Conservation (phyloP, 805 yeast species). For the Diddensiella transvaalensis region DNA sequence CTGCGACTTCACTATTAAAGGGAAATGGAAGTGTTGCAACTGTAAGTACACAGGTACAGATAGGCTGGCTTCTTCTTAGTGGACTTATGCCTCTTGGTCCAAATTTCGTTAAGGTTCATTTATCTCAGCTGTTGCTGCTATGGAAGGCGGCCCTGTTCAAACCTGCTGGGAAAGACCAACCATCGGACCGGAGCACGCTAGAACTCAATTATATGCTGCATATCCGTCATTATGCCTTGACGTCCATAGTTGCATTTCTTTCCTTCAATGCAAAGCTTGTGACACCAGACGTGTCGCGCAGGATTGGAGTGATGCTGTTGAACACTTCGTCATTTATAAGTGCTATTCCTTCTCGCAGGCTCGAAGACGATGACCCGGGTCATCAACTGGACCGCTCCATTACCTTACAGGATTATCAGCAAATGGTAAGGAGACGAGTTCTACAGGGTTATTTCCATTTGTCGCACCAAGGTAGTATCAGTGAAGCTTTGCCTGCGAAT, state of each 20-base stretch:
- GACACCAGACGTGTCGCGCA: constrained; percentile 42
- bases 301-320: constrained; percentile 49
- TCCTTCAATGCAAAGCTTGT: constrained; percentile 35
- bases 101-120: constrained; percentile 49
- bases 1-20: constrained; percentile 44
- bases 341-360: constrained; percentile 28
- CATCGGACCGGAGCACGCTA: constrained; percentile 34
- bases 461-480: constrained; percentile 24
- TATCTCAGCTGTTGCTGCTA: constrained; percentile 54
- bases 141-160: constrained; percentile 59
- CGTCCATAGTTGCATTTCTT: constrained; percentile 53
- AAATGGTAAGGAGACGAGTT: constrained; percentile 42
- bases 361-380: constrained; percentile 24
- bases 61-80: constrained; percentile 59
- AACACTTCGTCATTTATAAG: constrained; percentile 34
- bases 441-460: constrained; percentile 43
- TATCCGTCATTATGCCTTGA: constrained; percentile 54
- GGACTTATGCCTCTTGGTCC: constrained; percentile 64
- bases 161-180: constrained; percentile 42
- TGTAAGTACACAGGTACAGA: constrained; percentile 39
- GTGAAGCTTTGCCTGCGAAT: constrained; percentile 39
- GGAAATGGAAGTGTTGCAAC: constrained; percentile 27
- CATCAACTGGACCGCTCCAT: constrained; percentile 24
- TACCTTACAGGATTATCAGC: constrained; percentile 28
- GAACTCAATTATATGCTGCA: constrained; percentile 40